phyloP scores from a whole-genome alignment of 129 eudicot species.

The Erigeron canadensis region DNA sequence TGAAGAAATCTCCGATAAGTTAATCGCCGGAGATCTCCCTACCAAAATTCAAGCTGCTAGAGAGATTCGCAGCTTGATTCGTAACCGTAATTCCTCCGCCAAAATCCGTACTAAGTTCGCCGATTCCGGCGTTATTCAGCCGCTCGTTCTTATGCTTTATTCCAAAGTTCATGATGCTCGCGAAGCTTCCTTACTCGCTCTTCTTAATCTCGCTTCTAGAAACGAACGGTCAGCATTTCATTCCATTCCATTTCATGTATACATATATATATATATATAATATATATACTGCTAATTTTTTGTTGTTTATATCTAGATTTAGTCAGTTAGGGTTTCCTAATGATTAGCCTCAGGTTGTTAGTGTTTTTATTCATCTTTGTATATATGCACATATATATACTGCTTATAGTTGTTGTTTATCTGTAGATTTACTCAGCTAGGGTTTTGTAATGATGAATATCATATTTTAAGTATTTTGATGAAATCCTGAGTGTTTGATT shows the following conservation, averaged over 20 bases:
- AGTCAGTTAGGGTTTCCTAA: neutral
- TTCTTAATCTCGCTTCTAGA: conserved; percentile 78
- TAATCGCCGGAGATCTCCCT: conserved; percentile 55
- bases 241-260: too few relatives aligned
- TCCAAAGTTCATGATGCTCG: conserved; percentile 47
- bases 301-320: neutral
- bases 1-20: conserved; percentile 45
- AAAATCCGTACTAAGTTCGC: conserved; percentile 61
- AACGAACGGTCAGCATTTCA: conserved; percentile 50
- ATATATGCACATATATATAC: too few relatives aligned
- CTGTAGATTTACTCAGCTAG: too few relatives aligned
- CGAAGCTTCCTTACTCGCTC: conserved; percentile 68
- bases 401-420: too few relatives aligned
- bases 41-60: conserved; percentile 70
- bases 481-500: neutral
- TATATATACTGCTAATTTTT: neutral
- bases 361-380: too few relatives aligned
- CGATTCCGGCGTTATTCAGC: conserved; percentile 71
- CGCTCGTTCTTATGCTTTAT: conserved; percentile 63
- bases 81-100: conserved; percentile 47
- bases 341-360: too few relatives aligned
- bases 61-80: conserved; percentile 58
- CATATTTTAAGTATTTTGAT: neutral
- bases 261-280: too few relatives aligned
- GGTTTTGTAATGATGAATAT: too few relatives aligned